Percentiles rank a stretch among this genome's conserved stretches.
phyloP scores from a whole-genome alignment of 495 filamentous ascomycete species.

The Lasiosphaeria hispida region DNA sequence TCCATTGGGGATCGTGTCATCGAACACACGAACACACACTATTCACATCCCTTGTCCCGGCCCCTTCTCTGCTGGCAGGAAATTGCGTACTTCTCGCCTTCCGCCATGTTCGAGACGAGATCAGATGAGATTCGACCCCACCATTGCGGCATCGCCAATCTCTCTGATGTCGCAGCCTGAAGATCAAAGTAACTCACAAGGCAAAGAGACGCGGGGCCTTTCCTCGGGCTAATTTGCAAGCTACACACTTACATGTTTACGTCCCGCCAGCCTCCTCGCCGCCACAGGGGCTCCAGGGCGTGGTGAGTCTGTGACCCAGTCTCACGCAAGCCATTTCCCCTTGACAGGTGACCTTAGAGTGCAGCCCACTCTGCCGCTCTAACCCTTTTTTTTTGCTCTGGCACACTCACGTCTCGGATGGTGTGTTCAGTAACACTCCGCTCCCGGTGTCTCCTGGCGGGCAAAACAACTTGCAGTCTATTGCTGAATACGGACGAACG shows the following conservation, averaged over 20 bases:
- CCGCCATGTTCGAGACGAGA: constrained; percentile 4
- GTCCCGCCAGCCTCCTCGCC: background rate
- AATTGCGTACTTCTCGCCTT: constrained; percentile 3
- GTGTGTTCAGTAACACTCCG: too few species aligned
- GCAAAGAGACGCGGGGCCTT: constrained; percentile 4
- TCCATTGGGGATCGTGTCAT: background rate
- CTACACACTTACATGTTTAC: constrained; percentile 2
- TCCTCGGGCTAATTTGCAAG: constrained; percentile 20
- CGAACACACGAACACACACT: background rate
- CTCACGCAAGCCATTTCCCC: too few species aligned
- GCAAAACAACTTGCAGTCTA: background rate
- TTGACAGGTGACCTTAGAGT: too few species aligned
- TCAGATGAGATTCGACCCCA: constrained; percentile 14
- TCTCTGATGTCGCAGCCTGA: constrained; percentile 1
- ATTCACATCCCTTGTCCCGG: background rate
- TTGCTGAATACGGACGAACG: constrained; percentile 17
- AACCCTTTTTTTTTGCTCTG: too few species aligned
- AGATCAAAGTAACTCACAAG: background rate
- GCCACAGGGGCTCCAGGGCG: too few species aligned
- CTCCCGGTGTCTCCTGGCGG: too few species aligned
- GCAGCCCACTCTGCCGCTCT: too few species aligned
- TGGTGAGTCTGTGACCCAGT: too few species aligned
- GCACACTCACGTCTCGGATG: too few species aligned
- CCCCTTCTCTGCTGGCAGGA: constrained; percentile 10
- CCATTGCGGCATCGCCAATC: constrained; percentile 10